Base-by-base conservation (phyloP, 495 filamentous ascomycete genomes). In the Lepraria neglecta region DNA sequence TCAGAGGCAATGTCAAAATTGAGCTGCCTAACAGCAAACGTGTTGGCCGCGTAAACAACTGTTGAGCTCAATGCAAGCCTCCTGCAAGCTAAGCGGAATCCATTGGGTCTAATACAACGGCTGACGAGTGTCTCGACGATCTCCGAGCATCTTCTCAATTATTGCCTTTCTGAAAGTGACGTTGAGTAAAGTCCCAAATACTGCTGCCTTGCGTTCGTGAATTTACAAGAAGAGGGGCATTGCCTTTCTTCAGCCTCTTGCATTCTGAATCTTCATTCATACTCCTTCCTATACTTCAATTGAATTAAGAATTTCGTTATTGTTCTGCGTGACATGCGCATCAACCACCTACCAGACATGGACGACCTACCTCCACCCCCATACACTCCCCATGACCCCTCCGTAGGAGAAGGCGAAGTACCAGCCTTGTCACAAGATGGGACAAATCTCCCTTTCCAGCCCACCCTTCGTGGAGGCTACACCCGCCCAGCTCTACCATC, bases 381-480 rank as follows among this genome's bases (percentile, higher is more conserved):
- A n/a, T 65, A 65, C 31, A 56, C 63, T 15, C 42, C 60, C 33
- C 33, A 57, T 17, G 50, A 61, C 24, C 42, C 54, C 19, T 48
- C 58, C 6, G 6, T 38, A 24, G 6, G 38, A 51, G 28, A 17
- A 14, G 44, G 44, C 1, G 61, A 21, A 43, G 55, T 47, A 38
- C 54, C 44, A 17, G 40, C 12, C 38, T 38, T 38, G 12, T 14
- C 44, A 44, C 31, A 35, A 9, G n/a, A 43, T 42, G 21, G 12
- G 14, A 40, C 38, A 14, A 30, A 19, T n/a, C 54, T 30, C 4
- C 35, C 62, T 5, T 48, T 55, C 52, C 47, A 55, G 21, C 21
- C 62, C 17, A 47, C 42, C 27, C 57, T 66, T 27, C 48, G 64
- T 15, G 64, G 64, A 19, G 64, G 64, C 27, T 63, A 66, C 44